Percentiles rank a stretch among this genome's conserved stretches.
Conservation (phyloP, 2,329 filamentous ascomycete species). For the Diaporthe sp. region DNA sequence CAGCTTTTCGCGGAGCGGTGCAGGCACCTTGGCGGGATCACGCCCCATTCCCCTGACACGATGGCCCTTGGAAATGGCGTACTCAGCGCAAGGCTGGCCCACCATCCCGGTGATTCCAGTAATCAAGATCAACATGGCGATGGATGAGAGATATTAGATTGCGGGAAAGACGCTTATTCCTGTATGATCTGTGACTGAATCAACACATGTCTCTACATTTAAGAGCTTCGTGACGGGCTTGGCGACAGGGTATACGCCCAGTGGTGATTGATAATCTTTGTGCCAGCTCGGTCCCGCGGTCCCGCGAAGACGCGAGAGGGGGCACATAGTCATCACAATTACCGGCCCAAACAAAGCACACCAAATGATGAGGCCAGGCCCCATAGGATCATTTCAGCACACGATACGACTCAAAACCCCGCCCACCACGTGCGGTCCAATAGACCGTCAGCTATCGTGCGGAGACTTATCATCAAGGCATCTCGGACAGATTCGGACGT, state of each 20-base stretch:
- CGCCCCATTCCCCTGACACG: conserved; percentile 1
- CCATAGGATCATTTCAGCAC: background rate
- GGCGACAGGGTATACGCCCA: too few relatives aligned
- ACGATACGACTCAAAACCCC: background rate
- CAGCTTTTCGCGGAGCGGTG: background rate
- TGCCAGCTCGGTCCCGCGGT: background rate
- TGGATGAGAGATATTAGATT: background rate
- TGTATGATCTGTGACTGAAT: too few relatives aligned
- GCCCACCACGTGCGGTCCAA: background rate
- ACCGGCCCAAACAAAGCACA: background rate
- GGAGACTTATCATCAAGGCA: background rate
- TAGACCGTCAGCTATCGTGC: background rate
- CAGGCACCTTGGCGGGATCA: background rate
- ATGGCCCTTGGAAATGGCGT: conserved; percentile 16
- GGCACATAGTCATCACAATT: background rate
- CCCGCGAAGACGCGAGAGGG: background rate
- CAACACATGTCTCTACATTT: background rate
- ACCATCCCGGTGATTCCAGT: conserved; percentile 24
- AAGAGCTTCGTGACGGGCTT: too few relatives aligned
- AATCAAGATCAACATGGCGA: conserved; percentile 11
- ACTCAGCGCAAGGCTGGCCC: conserved; percentile 13
- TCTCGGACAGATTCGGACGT: background rate
- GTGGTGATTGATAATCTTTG: background rate
- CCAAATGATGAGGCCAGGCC: background rate
- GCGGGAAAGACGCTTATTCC: background rate